A percentile compares a stretch with the other conserved stretches of the same genome.
Conservation (phyloP, 2,329 filamentous ascomycete species). For the Blastomyces emzantsi region DNA sequence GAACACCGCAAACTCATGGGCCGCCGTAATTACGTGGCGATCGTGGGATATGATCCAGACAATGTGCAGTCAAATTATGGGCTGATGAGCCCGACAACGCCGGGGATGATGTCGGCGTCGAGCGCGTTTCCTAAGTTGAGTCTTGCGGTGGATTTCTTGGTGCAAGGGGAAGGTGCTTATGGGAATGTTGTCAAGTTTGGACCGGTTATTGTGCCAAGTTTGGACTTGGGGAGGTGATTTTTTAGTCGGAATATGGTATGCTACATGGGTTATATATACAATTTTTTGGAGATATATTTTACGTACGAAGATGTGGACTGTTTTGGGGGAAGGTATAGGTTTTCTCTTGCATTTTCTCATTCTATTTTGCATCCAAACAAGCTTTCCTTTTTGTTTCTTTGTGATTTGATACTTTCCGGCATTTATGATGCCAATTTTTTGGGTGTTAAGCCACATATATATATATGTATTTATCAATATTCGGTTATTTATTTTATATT, state of each 20-base stretch:
- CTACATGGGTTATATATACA: not conserved
- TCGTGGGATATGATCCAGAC: constrained; percentile 91
- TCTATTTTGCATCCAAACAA: not conserved
- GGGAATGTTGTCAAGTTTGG: constrained; percentile 88
- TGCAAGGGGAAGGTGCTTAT: constrained; percentile 80
- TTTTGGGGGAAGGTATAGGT: not conserved
- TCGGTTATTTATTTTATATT: not conserved
- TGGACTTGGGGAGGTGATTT: constrained; percentile 60
- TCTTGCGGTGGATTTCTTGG: constrained; percentile 90
- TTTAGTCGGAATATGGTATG: not conserved
- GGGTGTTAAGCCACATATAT: not conserved
- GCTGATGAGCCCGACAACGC: constrained; percentile 22
- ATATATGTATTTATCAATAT: not conserved
- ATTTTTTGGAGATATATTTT: not conserved
- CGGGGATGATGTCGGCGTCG: constrained; percentile 22
- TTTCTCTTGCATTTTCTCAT: not conserved
- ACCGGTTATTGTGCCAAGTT: constrained; percentile 83
- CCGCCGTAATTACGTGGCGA: constrained; percentile 80
- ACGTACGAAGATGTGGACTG: too few species aligned
- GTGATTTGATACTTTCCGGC: not conserved
- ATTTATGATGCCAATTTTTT: not conserved
- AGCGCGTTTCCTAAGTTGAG: constrained; percentile 54
- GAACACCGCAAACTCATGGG: constrained; percentile 92
- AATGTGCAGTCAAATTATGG: constrained; percentile 46
- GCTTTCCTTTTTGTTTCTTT: not conserved